Evolutionary conservation across 371 early-diverging fungal genomes (phyloP).

Genomic region (Zychaea mexicana): DNA sequence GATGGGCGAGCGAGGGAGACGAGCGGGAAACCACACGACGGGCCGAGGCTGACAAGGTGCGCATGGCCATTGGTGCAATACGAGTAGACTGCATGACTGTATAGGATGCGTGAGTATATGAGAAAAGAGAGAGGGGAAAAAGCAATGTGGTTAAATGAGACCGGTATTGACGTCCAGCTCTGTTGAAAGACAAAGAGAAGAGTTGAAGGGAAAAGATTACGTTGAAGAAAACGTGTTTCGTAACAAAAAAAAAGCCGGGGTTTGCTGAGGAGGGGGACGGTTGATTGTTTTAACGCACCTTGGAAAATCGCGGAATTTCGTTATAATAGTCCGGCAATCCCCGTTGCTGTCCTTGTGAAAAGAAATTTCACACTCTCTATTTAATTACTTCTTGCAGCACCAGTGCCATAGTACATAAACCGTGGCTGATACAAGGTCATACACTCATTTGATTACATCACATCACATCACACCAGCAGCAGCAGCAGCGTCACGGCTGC

Average conservation of each 20-base stretch:
- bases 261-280: constrained; percentile 1
- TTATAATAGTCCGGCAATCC: background rate
- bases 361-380: background rate
- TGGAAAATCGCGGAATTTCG: constrained; percentile 1
- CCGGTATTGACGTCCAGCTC: constrained; percentile 6
- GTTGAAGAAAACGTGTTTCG: constrained; percentile 7
- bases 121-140: constrained; percentile 2
- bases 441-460: no score
- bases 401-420: no score
- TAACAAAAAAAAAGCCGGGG: constrained; percentile 17
- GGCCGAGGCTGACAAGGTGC: constrained; percentile 12
- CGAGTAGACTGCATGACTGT: constrained; percentile 18
- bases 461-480: no score
- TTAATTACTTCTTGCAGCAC: background rate
- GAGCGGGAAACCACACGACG: constrained; percentile 12
- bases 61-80: constrained; percentile 13
- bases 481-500: no score
- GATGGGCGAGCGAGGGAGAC: background rate
- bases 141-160: background rate
- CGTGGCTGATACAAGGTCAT: no score
- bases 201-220: background rate
- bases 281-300: background rate
- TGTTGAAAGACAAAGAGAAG: background rate
- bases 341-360: background rate
- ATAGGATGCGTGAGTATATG: no score